Conservation (phyloP, 2,329 filamentous ascomycete species). For the Decorospora gaudefroyi region DNA sequence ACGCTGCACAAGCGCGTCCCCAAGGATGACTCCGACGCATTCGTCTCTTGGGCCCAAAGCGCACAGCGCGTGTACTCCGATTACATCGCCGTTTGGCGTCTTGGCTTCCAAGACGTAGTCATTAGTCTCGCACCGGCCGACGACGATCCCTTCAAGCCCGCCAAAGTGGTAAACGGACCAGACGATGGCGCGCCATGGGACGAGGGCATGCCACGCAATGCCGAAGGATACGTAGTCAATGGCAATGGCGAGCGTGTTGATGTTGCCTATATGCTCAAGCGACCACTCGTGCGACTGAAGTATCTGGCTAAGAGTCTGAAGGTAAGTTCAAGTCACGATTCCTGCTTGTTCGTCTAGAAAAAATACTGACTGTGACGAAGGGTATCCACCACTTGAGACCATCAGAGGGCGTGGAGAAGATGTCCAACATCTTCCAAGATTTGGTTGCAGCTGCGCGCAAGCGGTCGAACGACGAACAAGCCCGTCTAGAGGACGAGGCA, state of each 20-base stretch:
- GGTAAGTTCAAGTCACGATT: constrained; percentile 52
- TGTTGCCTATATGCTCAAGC: constrained; percentile 88
- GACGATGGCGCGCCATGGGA: constrained; percentile 56
- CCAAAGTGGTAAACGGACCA: constrained; percentile 50
- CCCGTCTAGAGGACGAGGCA: constrained; percentile 80
- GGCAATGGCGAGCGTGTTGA: constrained; percentile 87
- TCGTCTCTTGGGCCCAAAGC: constrained; percentile 80
- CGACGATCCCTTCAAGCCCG: constrained; percentile 60
- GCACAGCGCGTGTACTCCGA: constrained; percentile 79
- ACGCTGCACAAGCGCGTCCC: constrained; percentile 80
- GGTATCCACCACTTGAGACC: constrained; percentile 62
- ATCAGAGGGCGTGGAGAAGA: constrained; percentile 61
- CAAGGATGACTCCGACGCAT: constrained; percentile 68
- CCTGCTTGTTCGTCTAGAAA: background rate
- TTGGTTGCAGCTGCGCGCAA: constrained; percentile 78
- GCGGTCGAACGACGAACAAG: constrained; percentile 72
- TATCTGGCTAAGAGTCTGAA: constrained; percentile 83
- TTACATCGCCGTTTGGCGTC: constrained; percentile 85
- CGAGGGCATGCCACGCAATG: constrained; percentile 61
- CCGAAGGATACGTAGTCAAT: constrained; percentile 66
- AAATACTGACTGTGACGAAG: constrained; percentile 45
- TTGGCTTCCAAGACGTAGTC: constrained; percentile 92
- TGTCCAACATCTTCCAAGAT: constrained; percentile 67
- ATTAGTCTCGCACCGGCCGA: constrained; percentile 85
- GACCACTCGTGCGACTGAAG: constrained; percentile 85